Evolutionary conservation across 1,284 basidiomycete genomes (phyloP).

Genomic region (Microbotryum intermedium): DNA sequence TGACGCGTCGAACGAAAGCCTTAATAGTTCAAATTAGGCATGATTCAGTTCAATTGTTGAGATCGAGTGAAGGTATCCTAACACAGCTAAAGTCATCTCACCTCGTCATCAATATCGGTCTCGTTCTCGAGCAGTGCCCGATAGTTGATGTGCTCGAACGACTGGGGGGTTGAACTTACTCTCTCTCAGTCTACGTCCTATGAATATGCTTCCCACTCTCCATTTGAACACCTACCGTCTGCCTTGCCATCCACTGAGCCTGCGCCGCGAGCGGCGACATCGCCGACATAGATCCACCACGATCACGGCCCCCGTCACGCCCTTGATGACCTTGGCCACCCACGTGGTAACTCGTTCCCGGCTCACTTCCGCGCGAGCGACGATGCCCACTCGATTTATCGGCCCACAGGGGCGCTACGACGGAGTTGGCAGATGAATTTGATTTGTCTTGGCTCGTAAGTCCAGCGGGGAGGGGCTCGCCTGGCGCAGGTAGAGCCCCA

Average conservation of each 20-base stretch:
- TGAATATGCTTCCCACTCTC: background rate
- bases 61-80: too few relatives aligned
- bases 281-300: background rate
- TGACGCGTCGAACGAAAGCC: slow-evolving; percentile 17
- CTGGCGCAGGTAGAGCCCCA: too few relatives aligned
- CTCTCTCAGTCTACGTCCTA: background rate
- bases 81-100: too few relatives aligned
- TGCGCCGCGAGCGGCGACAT: slow-evolving; percentile 2
- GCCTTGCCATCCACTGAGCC: slow-evolving; percentile 1
- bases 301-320: background rate
- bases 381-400: background rate
- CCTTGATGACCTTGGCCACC: background rate
- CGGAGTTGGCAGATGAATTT: background rate
- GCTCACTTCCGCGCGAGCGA: background rate
- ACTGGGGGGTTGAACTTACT: background rate
- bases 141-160: slow-evolving; percentile 14
- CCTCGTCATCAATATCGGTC: slow-evolving; percentile 12
- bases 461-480: background rate
- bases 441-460: background rate
- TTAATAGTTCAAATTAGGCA: background rate
- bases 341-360: background rate
- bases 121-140: slow-evolving; percentile 18
- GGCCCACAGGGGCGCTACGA: background rate
- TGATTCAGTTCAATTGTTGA: background rate
- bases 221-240: background rate